Evolutionary conservation across 1,284 basidiomycete species (phyloP), one percentile per base, ranked within the genome.

Genomic region (Boletus holoroseus): DNA sequence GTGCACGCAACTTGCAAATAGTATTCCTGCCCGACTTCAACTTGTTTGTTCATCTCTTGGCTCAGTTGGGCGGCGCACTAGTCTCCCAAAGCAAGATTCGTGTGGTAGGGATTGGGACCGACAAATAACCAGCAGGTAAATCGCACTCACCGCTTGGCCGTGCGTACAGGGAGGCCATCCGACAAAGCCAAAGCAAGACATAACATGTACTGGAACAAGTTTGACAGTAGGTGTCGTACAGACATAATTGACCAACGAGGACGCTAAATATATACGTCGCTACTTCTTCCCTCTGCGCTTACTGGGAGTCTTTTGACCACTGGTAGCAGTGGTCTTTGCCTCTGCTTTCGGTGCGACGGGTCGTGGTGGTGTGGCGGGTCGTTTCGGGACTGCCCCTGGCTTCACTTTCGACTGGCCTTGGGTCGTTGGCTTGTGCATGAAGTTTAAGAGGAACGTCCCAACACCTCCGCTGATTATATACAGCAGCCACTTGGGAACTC

Each of bases 401-500:
- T 56, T 52, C 11, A 45, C 13, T 20, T 43, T 52, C 8, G 53
- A 18, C 16, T 32, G 30, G 15, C 11, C 34, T 30, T 34, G 46
- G 16, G 51, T 22, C 2, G 50, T 31, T 13, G 66, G 62, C 18
- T 58, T 69, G 48, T 81, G 78, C 44, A 80, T 57, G 42, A 77
- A 47, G 32, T 72, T 69, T 59, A 81, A 70, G 32, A 80, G 39
- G 52, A 79, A 11, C 26, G 74, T 76, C n/a, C 72, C 80, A 44
- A 75, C 7, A 18, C 62, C 62, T 24, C 78, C 79, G 9, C 78
- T 76, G 18, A 69, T 47, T 45, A 77, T 57, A 60, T 81, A 73
- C 58, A 80, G 64, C 15, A 76, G 35, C 76, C 79, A 81, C 52
- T 71, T 73, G 16, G 79, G 79, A 34, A 81, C 55, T 32, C 64